phyloP scores from a whole-genome alignment of 495 filamentous ascomycete species.

The Melanomma pulvis-pyrius region DNA sequence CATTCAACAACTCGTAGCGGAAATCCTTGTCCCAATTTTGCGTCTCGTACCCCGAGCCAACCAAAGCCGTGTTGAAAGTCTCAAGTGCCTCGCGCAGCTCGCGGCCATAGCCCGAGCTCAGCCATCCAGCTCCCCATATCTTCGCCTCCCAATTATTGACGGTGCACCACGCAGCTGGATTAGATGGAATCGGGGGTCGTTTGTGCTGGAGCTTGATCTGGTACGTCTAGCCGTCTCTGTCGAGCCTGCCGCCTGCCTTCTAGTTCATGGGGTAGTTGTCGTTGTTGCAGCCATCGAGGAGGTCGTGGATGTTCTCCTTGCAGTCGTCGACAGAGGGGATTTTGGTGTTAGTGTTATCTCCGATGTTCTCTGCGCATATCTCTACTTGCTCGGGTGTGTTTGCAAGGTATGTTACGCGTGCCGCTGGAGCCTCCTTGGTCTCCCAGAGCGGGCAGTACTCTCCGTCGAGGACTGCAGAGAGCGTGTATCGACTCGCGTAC shows the following conservation, averaged over 20 bases:
- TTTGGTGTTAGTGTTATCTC: background rate
- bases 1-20: conserved; percentile 9
- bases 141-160: background rate
- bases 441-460: background rate
- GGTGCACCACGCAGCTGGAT: conserved; percentile 8
- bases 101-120: conserved; percentile 6
- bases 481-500: conserved; percentile 10
- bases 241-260: conserved; percentile 16
- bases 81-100: conserved; percentile 2
- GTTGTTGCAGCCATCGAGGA: conserved; percentile 14
- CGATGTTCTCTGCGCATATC: background rate
- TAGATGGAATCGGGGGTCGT: conserved; percentile 3
- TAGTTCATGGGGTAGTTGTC: conserved; percentile 16
- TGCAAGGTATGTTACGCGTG: background rate
- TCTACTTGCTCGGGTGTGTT: conserved; percentile 14
- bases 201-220: conserved; percentile 5
- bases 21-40: conserved; percentile 3
- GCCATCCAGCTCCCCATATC: conserved; percentile 17
- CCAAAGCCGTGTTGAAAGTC: too few relatives aligned
- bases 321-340: conserved; percentile 9
- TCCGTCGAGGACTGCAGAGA: conserved; percentile 6
- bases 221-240: conserved; percentile 9
- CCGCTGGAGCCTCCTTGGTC: background rate
- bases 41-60: background rate
- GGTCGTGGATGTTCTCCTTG: conserved; percentile 3